Evolutionary conservation across 2,329 filamentous ascomycete species (phyloP).

Genomic region (Pseudonectria foliicola): DNA sequence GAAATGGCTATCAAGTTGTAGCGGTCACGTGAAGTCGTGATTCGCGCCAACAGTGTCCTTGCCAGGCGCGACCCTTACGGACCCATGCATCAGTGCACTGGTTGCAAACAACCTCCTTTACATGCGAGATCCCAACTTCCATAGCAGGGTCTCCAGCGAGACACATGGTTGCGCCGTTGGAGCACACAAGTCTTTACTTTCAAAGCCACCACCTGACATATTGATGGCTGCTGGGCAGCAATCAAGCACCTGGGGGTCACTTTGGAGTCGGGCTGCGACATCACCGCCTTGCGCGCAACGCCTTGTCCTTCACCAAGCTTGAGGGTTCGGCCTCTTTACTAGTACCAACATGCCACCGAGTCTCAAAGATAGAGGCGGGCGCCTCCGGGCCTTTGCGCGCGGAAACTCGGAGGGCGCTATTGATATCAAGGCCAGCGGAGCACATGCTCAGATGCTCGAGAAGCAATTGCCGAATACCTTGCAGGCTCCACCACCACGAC

Average conservation of each 20-base stretch:
- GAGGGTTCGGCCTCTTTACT: background rate
- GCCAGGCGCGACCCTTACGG: background rate
- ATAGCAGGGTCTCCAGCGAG: too few species aligned
- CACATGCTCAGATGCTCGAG: slow-evolving; percentile 12
- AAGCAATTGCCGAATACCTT: slow-evolving; percentile 11
- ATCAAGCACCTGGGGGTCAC: too few species aligned
- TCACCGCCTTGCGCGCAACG: slow-evolving; percentile 2
- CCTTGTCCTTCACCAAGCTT: slow-evolving; percentile 1
- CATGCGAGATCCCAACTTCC: too few species aligned
- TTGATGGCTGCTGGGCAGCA: too few species aligned
- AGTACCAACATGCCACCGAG: slow-evolving; percentile 21
- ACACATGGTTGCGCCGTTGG: too few species aligned
- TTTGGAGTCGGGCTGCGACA: too few species aligned
- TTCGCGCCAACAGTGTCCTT: background rate
- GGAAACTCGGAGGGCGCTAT: slow-evolving; percentile 17
- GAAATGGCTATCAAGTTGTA: background rate
- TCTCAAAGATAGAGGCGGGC: slow-evolving; percentile 25
- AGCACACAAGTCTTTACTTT: too few species aligned
- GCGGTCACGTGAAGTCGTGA: background rate
- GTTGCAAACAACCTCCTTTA: background rate
- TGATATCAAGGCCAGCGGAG: slow-evolving; percentile 12
- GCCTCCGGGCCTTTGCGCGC: slow-evolving; percentile 26
- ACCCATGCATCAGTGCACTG: too few species aligned
- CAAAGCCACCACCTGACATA: too few species aligned
- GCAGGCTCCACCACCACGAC: slow-evolving; percentile 18